Evolutionary conservation across 225 moss, liverwort and hornwort genomes (phyloP).

Genomic region (Climacium dendroides): DNA sequence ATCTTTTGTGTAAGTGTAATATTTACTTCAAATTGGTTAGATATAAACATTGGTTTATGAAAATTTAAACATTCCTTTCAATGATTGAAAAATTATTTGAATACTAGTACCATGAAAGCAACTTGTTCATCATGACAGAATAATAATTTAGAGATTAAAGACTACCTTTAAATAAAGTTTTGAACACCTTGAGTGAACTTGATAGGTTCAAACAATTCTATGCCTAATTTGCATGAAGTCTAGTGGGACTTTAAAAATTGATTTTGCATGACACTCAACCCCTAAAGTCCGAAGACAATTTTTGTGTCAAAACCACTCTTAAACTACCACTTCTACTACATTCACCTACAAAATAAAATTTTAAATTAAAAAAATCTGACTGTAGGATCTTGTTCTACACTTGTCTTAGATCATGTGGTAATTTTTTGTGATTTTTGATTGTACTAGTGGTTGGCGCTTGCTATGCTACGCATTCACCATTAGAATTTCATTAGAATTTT

Average conservation of each 20-base stretch:
- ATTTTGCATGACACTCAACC: not conserved
- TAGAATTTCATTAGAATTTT: no score
- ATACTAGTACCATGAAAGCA: not conserved
- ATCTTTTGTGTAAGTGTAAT: not conserved
- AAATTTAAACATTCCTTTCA: not conserved
- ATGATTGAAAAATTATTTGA: not conserved
- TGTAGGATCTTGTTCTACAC: no score
- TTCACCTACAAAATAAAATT: no score
- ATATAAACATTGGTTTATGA: no score
- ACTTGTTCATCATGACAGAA: not conserved
- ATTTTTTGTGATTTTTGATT: no score
- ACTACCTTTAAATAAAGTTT: fast-evolving
- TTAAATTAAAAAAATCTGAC: no score
- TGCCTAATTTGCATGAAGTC: not conserved
- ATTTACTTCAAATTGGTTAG: not conserved
- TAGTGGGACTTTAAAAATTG: not conserved
- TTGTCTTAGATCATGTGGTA: no score
- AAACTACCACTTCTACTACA: no score
- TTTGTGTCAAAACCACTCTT: no score
- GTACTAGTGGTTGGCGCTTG: no score
- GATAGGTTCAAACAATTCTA: not conserved
- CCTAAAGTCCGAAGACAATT: no score
- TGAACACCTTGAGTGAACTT: not conserved
- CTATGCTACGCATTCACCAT: no score
- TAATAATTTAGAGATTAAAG: not conserved